A percentile compares a stretch with the other conserved stretches of the same genome.
These are phyloP conservation scores for Neurospora sp. DNA, from an alignment of 2,329 filamentous ascomycete species.

Conservation along the genomic window DNA sequence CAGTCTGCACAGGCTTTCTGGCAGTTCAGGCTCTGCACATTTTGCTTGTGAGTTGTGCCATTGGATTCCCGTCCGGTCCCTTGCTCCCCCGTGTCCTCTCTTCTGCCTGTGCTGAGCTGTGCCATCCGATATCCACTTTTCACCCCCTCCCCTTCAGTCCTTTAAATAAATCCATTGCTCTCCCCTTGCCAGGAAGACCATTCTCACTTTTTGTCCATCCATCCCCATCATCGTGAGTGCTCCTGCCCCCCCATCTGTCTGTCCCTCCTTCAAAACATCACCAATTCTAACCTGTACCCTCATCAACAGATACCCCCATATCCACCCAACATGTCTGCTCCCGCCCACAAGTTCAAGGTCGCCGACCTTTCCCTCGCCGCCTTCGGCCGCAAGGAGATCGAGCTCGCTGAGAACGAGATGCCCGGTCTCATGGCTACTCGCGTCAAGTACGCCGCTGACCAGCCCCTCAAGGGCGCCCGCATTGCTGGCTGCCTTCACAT, in stretches of 20 bases:
- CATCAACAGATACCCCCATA: slow-evolving; percentile 4
- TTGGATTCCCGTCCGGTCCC: not conserved
- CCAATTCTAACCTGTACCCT: slow-evolving; percentile 6
- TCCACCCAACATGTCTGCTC: slow-evolving; percentile 52
- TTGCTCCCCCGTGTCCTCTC: not conserved
- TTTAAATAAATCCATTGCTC: not conserved
- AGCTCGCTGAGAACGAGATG: slow-evolving; percentile 95
- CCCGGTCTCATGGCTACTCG: slow-evolving; percentile 95
- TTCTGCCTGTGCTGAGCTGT: not conserved
- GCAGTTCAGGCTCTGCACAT: not conserved
- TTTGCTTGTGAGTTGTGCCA: not conserved
- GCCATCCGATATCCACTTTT: not conserved
- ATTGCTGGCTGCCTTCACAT: slow-evolving; percentile 98
- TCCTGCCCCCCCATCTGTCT: not conserved
- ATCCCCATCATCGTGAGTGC: not conserved
- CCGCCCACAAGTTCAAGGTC: slow-evolving; percentile 94
- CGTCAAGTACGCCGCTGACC: slow-evolving; percentile 80
- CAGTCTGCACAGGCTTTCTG: not conserved
- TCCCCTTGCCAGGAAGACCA: not conserved
- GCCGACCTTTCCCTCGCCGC: slow-evolving; percentile 95
- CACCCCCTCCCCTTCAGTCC: not conserved
- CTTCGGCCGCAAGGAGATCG: slow-evolving; percentile 98
- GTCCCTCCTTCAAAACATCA: not conserved
- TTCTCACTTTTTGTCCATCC: not conserved
- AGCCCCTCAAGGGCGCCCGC: slow-evolving; percentile 81